Evolutionary conservation across 2,329 filamentous ascomycete species (phyloP).

Genomic region (Alternaria viburni): DNA sequence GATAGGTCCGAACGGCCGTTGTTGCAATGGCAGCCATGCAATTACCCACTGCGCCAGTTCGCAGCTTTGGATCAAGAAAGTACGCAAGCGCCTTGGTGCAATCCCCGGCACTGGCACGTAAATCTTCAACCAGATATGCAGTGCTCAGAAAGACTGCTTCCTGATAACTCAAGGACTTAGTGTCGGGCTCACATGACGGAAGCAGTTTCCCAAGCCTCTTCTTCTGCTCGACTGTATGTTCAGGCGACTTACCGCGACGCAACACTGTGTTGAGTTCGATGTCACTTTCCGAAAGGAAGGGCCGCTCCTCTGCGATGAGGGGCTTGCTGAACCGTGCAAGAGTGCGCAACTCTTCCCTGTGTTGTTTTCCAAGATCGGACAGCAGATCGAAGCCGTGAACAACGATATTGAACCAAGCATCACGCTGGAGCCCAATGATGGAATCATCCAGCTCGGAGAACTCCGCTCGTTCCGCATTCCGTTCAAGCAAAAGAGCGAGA

Average conservation of each 20-base stretch:
- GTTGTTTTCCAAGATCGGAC: slow-evolving; percentile 74
- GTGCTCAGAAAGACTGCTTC: slow-evolving; percentile 93
- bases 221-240: slow-evolving; percentile 81
- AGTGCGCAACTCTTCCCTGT: slow-evolving; percentile 77
- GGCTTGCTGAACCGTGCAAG: slow-evolving; percentile 89
- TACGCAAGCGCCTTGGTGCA: slow-evolving; percentile 90
- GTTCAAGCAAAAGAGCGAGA: slow-evolving; percentile 81
- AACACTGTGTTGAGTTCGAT: slow-evolving; percentile 96
- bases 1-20: slow-evolving; percentile 79
- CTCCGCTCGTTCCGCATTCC: slow-evolving; percentile 60
- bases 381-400: slow-evolving; percentile 86
- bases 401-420: slow-evolving; percentile 98
- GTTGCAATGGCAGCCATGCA: slow-evolving; percentile 68
- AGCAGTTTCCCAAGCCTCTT: slow-evolving; percentile 75
- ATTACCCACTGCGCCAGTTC: slow-evolving; percentile 64
- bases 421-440: slow-evolving; percentile 74
- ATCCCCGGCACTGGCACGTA: slow-evolving; percentile 85
- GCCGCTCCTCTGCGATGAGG: slow-evolving; percentile 84
- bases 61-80: slow-evolving; percentile 89
- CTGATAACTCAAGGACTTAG: slow-evolving; percentile 82
- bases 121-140: slow-evolving; percentile 84
- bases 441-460: slow-evolving; percentile 58
- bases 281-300: slow-evolving; percentile 91
- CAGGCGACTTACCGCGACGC: slow-evolving; percentile 80
- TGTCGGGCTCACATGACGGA: slow-evolving; percentile 77